phyloP scores from a whole-genome alignment of 371 early-diverging fungal genomes.

The Apophysomyces trapeziformis region DNA sequence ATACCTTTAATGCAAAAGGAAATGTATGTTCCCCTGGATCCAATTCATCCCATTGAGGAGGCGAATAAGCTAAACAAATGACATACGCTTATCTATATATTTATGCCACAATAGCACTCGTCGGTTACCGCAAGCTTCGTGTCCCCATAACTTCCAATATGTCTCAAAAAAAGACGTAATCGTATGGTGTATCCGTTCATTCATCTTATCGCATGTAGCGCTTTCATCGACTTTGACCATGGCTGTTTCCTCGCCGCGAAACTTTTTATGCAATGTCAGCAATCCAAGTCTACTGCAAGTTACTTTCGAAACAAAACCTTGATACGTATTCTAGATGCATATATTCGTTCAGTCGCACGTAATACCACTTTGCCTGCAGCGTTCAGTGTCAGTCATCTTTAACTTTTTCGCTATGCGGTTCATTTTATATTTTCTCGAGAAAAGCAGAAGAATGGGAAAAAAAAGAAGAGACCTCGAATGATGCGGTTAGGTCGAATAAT shows the following conservation, averaged over 20 bases:
- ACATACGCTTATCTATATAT: not conserved
- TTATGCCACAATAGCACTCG: not conserved
- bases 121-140: conserved; percentile 32
- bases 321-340: conserved; percentile 35
- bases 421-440: not conserved
- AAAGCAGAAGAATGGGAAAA: not conserved
- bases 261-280: conserved; percentile 17
- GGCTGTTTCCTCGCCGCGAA: conserved; percentile 41
- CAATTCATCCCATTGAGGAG: conserved; percentile 55
- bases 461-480: conserved; percentile 28
- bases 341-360: conserved; percentile 22
- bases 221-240: conserved; percentile 36
- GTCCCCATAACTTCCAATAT: conserved; percentile 42
- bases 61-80: conserved; percentile 35
- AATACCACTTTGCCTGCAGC: conserved; percentile 30
- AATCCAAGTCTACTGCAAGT: too few relatives aligned
- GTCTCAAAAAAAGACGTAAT: conserved; percentile 40
- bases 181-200: conserved; percentile 38
- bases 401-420: not conserved
- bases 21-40: conserved; percentile 48
- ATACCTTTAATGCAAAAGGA: conserved; percentile 61
- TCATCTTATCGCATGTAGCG: conserved; percentile 25
- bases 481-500: conserved; percentile 42
- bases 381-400: not conserved
- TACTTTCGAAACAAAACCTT: conserved; percentile 19